A percentile compares a stretch with the other conserved stretches of the same genome.
These are phyloP conservation scores for Filobasidium floriforme DNA, from an alignment of 768 basidiomycete species.

Conservation along the genomic window DNA sequence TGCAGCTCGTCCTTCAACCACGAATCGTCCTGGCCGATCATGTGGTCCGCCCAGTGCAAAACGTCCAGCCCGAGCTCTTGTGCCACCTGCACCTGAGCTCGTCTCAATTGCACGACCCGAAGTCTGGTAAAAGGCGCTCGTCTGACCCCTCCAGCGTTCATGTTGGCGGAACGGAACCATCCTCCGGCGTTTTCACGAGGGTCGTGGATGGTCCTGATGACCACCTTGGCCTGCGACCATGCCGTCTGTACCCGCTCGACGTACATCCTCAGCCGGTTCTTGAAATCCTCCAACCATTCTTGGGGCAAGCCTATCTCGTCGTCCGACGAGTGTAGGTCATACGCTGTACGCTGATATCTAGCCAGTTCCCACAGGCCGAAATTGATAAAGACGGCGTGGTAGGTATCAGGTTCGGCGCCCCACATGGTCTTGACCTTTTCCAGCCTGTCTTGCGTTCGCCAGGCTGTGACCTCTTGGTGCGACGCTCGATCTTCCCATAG, in stretches of 20 bases:
- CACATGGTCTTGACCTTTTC: background rate
- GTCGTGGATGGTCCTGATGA: background rate
- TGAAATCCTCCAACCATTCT: background rate
- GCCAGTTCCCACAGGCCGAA: background rate
- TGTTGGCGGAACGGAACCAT: background rate
- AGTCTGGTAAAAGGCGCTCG: background rate
- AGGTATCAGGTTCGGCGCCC: background rate
- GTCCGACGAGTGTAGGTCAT: background rate
- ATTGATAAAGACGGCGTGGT: background rate
- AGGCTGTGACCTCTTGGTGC: background rate
- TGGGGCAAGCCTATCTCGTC: background rate
- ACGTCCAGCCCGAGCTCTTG: background rate
- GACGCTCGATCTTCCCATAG: background rate
- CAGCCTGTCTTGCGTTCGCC: background rate
- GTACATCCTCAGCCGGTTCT: background rate
- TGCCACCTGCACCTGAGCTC: background rate
- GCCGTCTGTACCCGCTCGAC: background rate
- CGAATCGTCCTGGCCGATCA: background rate
- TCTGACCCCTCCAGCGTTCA: background rate
- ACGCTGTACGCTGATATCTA: background rate
- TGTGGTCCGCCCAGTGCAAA: background rate
- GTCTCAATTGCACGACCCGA: background rate
- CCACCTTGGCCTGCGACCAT: background rate
- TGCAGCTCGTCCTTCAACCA: background rate
- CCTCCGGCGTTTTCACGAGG: background rate